Evolutionary conservation across 306 rosid species (phyloP), one percentile per base, ranked within the genome.

Genomic region (Cucurbita moschata): DNA sequence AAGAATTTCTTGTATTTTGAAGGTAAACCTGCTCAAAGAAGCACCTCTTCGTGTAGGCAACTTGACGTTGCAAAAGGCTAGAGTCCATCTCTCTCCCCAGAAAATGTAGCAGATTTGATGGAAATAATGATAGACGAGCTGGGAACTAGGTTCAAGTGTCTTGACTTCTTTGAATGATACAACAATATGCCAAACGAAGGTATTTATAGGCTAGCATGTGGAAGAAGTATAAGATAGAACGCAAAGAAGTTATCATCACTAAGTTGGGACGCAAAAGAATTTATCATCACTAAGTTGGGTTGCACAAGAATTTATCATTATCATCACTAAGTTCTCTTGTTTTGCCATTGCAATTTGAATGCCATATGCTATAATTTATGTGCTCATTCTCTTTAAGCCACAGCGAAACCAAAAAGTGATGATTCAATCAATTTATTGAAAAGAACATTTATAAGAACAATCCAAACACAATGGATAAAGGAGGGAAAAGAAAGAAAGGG

Each of bases 11-110:
- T 43, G 47, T 21, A 19, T 46, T 47, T 68, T 40, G 23, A 68
- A 68, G 40, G 40, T 46, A 68, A 83, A 87, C 96, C 96, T 88
- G 86, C 40, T 86, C 86, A 72, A 90, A 77, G 75, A 90, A 84
- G 73, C 88, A 85, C 61, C 70, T 85, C 81, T 86, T 83, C 66
- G 81, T 81, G 71, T 54, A 75, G 54, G 81, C 72, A 49, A 81
- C 87, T 58, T 86, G 85, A 68, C 83, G 84, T 71, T 76, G 85
- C 68, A 90, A 78, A 57, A 49, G 86, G 75, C 82, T 74, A 73
- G 64, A 84, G 78, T 81, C 81, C 96, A 90, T 88, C 44, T 76
- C 69, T 74, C 72, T 67, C 59, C 30, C 77, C 11, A 40, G 49
- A 15, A 19, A 40, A 55, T 18, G 66, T 39, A 38, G 39, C 39